Percentiles rank a stretch among this genome's conserved stretches.
Evolutionary conservation across 768 basidiomycete genomes (phyloP).

Genomic region (Erythrobasidium yunnanense): DNA sequence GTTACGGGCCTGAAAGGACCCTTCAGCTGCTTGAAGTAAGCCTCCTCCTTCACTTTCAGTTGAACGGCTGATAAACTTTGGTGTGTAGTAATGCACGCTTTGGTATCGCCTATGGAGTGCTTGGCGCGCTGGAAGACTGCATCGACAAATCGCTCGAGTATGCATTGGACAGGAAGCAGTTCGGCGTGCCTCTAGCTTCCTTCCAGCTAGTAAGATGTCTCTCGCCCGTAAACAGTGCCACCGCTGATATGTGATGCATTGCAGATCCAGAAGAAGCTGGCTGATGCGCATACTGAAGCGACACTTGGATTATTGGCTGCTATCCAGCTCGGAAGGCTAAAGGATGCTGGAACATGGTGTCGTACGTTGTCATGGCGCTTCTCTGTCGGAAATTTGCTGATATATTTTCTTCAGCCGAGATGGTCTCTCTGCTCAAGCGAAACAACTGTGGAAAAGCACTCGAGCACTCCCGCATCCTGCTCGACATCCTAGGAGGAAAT

Average conservation of each 20-base stretch:
- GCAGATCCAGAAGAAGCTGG: constrained; percentile 84
- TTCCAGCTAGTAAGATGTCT: constrained; percentile 60
- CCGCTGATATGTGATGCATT: neutral
- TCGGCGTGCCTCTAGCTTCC: constrained; percentile 73
- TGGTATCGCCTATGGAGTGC: constrained; percentile 48
- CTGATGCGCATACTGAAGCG: constrained; percentile 79
- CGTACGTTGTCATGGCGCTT: constrained; percentile 37
- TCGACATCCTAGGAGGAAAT: constrained; percentile 91
- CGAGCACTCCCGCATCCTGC: constrained; percentile 61
- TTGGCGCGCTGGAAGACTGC: constrained; percentile 91
- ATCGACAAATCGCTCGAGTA: constrained; percentile 65
- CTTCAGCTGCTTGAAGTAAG: constrained; percentile 86
- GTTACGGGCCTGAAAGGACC: constrained; percentile 68
- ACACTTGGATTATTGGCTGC: constrained; percentile 44
- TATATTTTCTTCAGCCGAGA: constrained; percentile 50
- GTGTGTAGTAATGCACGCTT: constrained; percentile 22
- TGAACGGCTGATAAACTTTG: neutral
- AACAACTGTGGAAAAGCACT: constrained; percentile 94
- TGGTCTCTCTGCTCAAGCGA: constrained; percentile 87
- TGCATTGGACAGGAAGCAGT: constrained; percentile 74
- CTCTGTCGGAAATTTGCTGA: neutral
- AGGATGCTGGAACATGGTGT: constrained; percentile 61
- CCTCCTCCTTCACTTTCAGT: neutral
- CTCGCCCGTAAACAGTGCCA: neutral
- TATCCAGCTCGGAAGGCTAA: constrained; percentile 58